Evolutionary conservation across 306 rosid genomes (phyloP), one percentile per base, ranked within the genome.

Genomic region (Quercus dentata): DNA sequence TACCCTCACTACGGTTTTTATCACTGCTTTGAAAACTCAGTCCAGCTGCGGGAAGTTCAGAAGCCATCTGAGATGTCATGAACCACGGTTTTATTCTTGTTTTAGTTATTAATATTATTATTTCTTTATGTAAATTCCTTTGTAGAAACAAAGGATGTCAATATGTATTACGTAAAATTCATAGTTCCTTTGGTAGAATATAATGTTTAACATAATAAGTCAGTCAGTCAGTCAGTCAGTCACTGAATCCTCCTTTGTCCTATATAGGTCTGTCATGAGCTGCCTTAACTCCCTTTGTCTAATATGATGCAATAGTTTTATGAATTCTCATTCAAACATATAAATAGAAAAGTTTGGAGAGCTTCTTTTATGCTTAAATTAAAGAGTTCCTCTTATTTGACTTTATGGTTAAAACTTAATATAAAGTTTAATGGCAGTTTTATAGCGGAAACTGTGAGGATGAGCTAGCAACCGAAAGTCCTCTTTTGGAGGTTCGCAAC

Each of bases 1-100:
- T 93, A 76, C 85, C 99, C 99, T 56, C 99, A 93, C 83, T 93
- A 58, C 28, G 99, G 97, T 25, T 96, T 93, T 82, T 83, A 79
- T 79, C 97, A 96, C 76, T 93, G 98, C 87, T 90, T 49, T 31
- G 96, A 90, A 69, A 96, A 93, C 88, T 96, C 97, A 4, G 89
- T 86, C 78, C 97, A 93, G 86, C 98, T 96, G 78, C 87, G 97
- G 69, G 90, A 90, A 84, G 97, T 94, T 86, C 91, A 74, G 35
- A 88, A 67, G 35, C 93, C 97, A 56, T 87, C 94, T 44, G 94
- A 90, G 30, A 76, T 79, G 41, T 1, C 63, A 51, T 68, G 75
- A 76, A 41, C 55, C 71, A 25, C 61, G 38, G 31, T 23, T 12
- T 65, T 8, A 14, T 35, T 13, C 4, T 5, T 12, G 54, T 35